Evolutionary conservation across 148 eudicot species (phyloP), one percentile per base, ranked within the genome.

Genomic region (Drosera capensis): DNA sequence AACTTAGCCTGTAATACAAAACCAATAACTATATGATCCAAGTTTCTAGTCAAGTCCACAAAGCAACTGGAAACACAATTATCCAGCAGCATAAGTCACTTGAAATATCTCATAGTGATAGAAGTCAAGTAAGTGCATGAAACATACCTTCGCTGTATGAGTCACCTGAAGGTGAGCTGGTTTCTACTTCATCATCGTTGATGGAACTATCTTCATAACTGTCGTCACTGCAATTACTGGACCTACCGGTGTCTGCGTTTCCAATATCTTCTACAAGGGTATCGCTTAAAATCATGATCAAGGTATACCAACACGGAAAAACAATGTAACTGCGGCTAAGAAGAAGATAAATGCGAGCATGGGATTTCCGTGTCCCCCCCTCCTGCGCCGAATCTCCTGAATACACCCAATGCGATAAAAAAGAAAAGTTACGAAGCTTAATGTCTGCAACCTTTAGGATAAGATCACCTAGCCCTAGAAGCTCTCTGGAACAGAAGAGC

Each of bases 201-300:
- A 88, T 88, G 64, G 83, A 88, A 53, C 97, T 88, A 65, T 78
- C 87, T 11, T 80, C 92, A 57, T 88, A 83, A n/a, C 71, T 59
- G 35, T 83, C 94, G 21, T 82, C 96, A 25, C 65, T 79, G 46
- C 63, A 52, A 21, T 24, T 2, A 38, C 51, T 60, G 25, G 83
- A 77, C 56, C 28, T 51, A 15, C 72, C 78, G 2, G 74, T 49
- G 29, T 72, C 81, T 8, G 79, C 24, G 34, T 74, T 52, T 46
- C 69, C 83, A 51, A 88, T 63, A 64, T 88, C 97, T 68, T 77
- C 92, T 20, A 92, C 97, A 44, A 35, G 75, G 48, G 97, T 79
- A 40, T 83, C 94, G 55, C 96, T 82, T 63, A 8, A 7, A 7
- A 21, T 39, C 8, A 48, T 1, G 30, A 68, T 86, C 16, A 79